Percentiles rank a stretch among this genome's conserved stretches.
These are phyloP conservation scores for Spathaspora sp. DNA, from an alignment of 805 yeast genomes.

Conservation along the genomic window DNA sequence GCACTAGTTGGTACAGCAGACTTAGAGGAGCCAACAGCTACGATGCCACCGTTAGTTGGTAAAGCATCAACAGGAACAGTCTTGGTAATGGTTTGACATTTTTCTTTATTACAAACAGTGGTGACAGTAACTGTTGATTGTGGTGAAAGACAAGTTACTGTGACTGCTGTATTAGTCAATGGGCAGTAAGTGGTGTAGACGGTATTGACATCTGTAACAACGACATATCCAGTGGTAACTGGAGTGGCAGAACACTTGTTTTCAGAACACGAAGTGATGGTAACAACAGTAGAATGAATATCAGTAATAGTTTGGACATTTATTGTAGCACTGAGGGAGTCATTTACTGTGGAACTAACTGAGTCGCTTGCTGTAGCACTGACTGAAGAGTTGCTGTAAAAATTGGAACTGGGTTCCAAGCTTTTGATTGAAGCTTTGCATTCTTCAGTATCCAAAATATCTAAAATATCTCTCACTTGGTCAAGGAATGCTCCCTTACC, in stretches of 20 bases:
- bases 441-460: constrained; percentile 6
- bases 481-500: constrained; percentile 13
- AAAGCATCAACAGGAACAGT: background rate
- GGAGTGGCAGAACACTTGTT: constrained; percentile 26
- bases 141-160: background rate
- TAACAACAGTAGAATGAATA: constrained; percentile 24
- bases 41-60: background rate
- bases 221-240: constrained; percentile 31
- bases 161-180: constrained; percentile 5
- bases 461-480: constrained; percentile 15
- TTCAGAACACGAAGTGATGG: constrained; percentile 34
- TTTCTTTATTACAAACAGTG: background rate
- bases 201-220: constrained; percentile 17
- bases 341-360: background rate
- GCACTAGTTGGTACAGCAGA: too few relatives aligned
- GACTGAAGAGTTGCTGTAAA: too few relatives aligned
- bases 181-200: constrained; percentile 24
- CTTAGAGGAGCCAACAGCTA: constrained; percentile 2
- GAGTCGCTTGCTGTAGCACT: background rate
- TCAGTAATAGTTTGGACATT: constrained; percentile 11
- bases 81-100: constrained; percentile 1
- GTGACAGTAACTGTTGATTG: background rate
- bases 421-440: constrained; percentile 6
- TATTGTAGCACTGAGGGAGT: constrained; percentile 3
- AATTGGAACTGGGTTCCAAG: constrained; percentile 1